Evolutionary conservation across 1,139 yeast genomes (phyloP).

Genomic region (Candida glucosophila): DNA sequence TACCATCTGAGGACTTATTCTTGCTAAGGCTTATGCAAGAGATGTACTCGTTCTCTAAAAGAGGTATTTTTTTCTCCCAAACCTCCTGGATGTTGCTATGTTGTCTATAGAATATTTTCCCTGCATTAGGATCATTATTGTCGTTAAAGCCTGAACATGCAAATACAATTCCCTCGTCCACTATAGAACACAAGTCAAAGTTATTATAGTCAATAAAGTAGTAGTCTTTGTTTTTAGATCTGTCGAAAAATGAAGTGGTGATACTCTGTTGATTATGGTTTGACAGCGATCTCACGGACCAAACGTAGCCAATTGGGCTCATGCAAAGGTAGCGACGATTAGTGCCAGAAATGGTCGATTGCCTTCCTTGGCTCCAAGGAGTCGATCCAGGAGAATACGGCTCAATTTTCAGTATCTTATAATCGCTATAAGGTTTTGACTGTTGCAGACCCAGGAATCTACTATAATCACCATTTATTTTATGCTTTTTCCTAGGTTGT

Average conservation of each 20-base stretch:
- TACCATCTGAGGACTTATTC: constrained; percentile 10
- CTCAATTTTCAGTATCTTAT: too few species aligned
- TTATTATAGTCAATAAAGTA: constrained; percentile 72
- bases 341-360: constrained; percentile 9
- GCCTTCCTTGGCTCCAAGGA: constrained; percentile 50
- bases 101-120: constrained; percentile 33
- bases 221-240: constrained; percentile 70
- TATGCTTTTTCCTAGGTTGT: constrained; percentile 18
- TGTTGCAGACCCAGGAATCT: not conserved
- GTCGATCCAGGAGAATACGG: constrained; percentile 78
- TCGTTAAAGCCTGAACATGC: constrained; percentile 35
- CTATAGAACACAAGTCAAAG: constrained; percentile 71
- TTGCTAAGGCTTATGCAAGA: constrained; percentile 30
- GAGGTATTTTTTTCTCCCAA: constrained; percentile 36
- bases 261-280: constrained; percentile 45
- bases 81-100: constrained; percentile 37
- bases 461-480: constrained; percentile 13
- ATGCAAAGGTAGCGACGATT: constrained; percentile 71
- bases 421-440: constrained; percentile 2
- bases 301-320: constrained; percentile 74
- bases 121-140: constrained; percentile 11
- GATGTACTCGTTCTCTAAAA: constrained; percentile 24
- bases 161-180: constrained; percentile 55
- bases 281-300: constrained; percentile 52
- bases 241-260: constrained; percentile 82